Conservation (phyloP, 768 basidiomycete species). For the Tulasnella sp. region DNA sequence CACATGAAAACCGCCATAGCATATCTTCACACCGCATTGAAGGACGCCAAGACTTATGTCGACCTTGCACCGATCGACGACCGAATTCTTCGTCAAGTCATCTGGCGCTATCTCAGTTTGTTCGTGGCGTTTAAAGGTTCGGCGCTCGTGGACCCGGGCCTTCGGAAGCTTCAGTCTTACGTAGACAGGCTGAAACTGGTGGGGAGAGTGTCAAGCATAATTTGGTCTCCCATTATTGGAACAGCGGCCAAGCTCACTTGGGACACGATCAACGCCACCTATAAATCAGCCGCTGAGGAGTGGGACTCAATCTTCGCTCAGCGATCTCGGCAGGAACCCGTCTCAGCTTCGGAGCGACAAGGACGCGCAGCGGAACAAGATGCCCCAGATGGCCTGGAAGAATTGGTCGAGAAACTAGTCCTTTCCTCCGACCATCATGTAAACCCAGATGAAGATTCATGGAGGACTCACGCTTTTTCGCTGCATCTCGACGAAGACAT, state of each 20-base stretch:
- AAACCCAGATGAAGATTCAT: conserved; percentile 10
- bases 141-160: neutral
- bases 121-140: conserved; percentile 20
- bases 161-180: neutral
- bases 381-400: conserved; percentile 17
- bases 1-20: conserved; percentile 19
- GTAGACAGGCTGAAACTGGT: conserved; percentile 9
- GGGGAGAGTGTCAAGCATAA: conserved; percentile 6
- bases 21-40: conserved; percentile 17
- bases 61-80: conserved; percentile 21
- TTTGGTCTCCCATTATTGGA: conserved; percentile 12
- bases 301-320: conserved; percentile 12
- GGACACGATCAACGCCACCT: neutral
- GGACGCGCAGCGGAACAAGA: conserved; percentile 11
- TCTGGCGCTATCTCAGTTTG: conserved; percentile 8
- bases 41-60: conserved; percentile 6
- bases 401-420: conserved; percentile 10
- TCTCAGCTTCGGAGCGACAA: neutral
- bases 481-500: conserved; percentile 15
- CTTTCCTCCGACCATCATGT: neutral
- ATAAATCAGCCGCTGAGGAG: conserved; percentile 14
- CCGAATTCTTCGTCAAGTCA: conserved; percentile 2
- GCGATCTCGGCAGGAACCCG: neutral
- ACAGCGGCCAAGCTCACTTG: conserved; percentile 1
- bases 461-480: neutral